Evolutionary conservation across 2,329 filamentous ascomycete species (phyloP), one percentile per base, ranked within the genome.

Genomic region (Celoporthe dispersa): DNA sequence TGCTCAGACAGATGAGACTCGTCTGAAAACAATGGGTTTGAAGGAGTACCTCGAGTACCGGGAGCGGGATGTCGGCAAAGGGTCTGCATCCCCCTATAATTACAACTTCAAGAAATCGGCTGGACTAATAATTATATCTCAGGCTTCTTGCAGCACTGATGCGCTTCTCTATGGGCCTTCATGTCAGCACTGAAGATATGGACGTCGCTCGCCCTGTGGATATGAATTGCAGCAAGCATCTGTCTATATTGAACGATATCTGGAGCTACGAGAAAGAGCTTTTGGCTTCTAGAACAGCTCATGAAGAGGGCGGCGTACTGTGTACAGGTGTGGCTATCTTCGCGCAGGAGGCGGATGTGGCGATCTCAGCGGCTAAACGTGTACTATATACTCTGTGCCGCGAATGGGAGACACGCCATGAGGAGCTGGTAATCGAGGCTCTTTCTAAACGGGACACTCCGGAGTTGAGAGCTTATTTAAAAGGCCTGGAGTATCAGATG

Each of bases 161-260:
- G 77, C 75, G 80, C 6, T 84, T 80, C 74, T 74, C 73, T 14
- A 81, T 80, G 76, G 73, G 67, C 7, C 73, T 83, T 0, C 69
- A 73, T 8, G 64, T 82, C 1, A 72, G 69, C 0, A n/a, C 71
- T 0, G 68, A 72, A 1, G 79, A 82, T n/a, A 71, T 80, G 0
- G 60, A 66, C 0, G 37, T 66, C 0, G 70, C 78, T 2, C 55
- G 69, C 0, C 53, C 72, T 0, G 65, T 81, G 7, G 81, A 84
- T 19, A 57, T 69, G 39, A 81, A 80, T 69, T 80, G 75, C 69
- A 73, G 77, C 5, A 79, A 79, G 70, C 81, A 83, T 60, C 74
- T 83, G 59, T 79, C 80, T 2, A 73, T 83, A 7, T 73, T 83
- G 37, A 83, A 83, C 73, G 81, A 84, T 70, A 82, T 83, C 69